Evolutionary conservation across 305 asterid genomes (phyloP), one percentile per base, ranked within the genome.

Genomic region (Fraxinus xanthoxyloides): DNA sequence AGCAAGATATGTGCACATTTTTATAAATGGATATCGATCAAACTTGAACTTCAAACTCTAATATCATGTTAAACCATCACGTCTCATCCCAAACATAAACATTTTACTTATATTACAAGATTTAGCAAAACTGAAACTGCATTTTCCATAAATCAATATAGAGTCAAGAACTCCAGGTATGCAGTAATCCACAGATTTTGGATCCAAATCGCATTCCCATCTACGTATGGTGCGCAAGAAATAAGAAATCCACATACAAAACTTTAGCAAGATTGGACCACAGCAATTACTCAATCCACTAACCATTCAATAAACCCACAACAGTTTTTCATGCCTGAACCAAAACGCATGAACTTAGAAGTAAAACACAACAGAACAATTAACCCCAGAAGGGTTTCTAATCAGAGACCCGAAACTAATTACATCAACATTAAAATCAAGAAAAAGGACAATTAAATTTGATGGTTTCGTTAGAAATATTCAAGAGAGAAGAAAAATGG

Each of bases 331-430:
- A 67, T 12, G n/a, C 15, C 38, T 13, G 36, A 26, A 12, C 59
- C 9, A 76, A 69, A 63, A 76, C 38, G 51, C 74, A 77, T 21
- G 72, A 75, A 74, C 30, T 70, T 76, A 24, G 2, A 80, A 12
- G 38, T 75, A 77, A 67, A 77, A 84, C 80, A 84, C 82, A 59
- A 72, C 67, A 75, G 75, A 10, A 12, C 65, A 82, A 51, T 54
- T 43, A 77, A 34, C 51, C 54, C 80, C 34, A n/a, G 19, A 63
- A 7, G n/a, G 34, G 12, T 13, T 21, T 28, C n/a, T 51, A 75
- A 67, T 65, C 30, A 54, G 31, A 31, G 32, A 10, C 5, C 67
- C 43, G 65, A 48, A 12, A 48, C 72, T 17, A 43, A 56, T 12
- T 46, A 46, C 7, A 76, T 0, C 30, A 72, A 30, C 36, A 40